Evolutionary conservation across 2,329 filamentous ascomycete genomes (phyloP).

Genomic region (Pyrenochaeta sp.): DNA sequence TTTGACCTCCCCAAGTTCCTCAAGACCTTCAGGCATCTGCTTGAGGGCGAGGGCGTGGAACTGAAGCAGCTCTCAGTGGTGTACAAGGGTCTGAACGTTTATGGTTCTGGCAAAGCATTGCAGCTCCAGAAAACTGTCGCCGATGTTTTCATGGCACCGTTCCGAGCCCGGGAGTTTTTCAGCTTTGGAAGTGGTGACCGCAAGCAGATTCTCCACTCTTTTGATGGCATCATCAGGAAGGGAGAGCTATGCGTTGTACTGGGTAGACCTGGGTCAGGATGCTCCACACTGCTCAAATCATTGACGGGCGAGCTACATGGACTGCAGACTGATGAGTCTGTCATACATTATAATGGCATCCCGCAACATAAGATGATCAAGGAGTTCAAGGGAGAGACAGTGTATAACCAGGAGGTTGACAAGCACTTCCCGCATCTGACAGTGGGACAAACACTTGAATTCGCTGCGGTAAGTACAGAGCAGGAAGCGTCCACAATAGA

Average conservation of each 20-base stretch:
- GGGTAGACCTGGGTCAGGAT: slow-evolving; percentile 63
- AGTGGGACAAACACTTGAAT: slow-evolving; percentile 64
- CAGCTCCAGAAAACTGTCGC: slow-evolving; percentile 73
- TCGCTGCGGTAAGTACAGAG: slow-evolving; percentile 55
- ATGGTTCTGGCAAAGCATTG: slow-evolving; percentile 70
- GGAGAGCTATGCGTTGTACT: slow-evolving; percentile 59
- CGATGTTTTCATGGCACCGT: slow-evolving; percentile 64
- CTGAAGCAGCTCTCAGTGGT: slow-evolving; percentile 65
- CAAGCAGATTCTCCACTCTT: slow-evolving; percentile 63
- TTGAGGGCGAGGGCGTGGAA: slow-evolving; percentile 64
- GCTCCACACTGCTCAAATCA: slow-evolving; percentile 69
- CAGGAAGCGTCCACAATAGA: too few relatives aligned
- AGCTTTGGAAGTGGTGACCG: slow-evolving; percentile 54
- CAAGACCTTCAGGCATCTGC: slow-evolving; percentile 56
- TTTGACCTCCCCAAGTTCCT: slow-evolving; percentile 64
- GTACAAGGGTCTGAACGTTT: slow-evolving; percentile 71
- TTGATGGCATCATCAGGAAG: slow-evolving; percentile 60
- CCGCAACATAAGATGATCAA: slow-evolving; percentile 53
- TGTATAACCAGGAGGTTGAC: slow-evolving; percentile 58
- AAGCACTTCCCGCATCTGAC: slow-evolving; percentile 65
- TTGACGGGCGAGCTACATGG: slow-evolving; percentile 68
- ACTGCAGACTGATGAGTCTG: slow-evolving; percentile 60
- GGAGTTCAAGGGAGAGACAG: slow-evolving; percentile 55
- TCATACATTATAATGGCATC: slow-evolving; percentile 68
- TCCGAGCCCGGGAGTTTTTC: slow-evolving; percentile 63